Conservation (phyloP, 2,329 filamentous ascomycete species). For the Xylaria sp. region DNA sequence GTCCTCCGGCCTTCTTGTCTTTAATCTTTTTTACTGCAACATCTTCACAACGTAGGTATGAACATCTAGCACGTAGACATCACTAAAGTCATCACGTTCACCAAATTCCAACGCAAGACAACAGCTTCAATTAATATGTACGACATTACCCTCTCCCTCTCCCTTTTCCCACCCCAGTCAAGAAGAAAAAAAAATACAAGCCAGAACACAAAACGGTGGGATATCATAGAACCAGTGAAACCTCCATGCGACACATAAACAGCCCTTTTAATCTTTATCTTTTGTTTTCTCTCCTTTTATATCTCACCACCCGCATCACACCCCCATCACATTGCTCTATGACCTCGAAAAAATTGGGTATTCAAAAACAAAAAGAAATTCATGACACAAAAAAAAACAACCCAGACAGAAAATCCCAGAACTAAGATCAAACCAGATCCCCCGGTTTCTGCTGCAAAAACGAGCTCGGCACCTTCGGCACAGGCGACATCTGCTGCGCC, state of each 20-base stretch:
- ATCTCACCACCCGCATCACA: background rate
- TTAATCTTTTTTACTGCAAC: too few relatives aligned
- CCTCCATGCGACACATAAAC: background rate
- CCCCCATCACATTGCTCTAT: background rate
- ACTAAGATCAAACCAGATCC: conserved; percentile 21
- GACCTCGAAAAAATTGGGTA: background rate
- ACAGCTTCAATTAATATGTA: too few relatives aligned
- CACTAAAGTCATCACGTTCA: too few relatives aligned
- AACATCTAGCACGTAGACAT: too few relatives aligned
- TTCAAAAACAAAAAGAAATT: conserved; percentile 3
- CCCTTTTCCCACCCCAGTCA: too few relatives aligned
- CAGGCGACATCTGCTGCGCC: conserved; percentile 33
- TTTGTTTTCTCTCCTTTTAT: too few relatives aligned
- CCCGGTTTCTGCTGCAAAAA: conserved; percentile 29
- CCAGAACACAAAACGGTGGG: background rate
- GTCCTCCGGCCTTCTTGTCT: too few relatives aligned
- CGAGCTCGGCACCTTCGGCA: conserved; percentile 38
- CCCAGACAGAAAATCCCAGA: background rate
- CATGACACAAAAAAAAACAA: conserved; percentile 3
- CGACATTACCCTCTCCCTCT: too few relatives aligned
- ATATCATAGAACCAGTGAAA: conserved; percentile 9
- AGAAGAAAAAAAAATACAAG: too few relatives aligned
- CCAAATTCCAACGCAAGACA: too few relatives aligned
- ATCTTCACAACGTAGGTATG: too few relatives aligned
- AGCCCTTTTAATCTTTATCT: too few relatives aligned